phyloP scores from a whole-genome alignment of 2,329 filamentous ascomycete genomes.

The Sarocladium strictum region DNA sequence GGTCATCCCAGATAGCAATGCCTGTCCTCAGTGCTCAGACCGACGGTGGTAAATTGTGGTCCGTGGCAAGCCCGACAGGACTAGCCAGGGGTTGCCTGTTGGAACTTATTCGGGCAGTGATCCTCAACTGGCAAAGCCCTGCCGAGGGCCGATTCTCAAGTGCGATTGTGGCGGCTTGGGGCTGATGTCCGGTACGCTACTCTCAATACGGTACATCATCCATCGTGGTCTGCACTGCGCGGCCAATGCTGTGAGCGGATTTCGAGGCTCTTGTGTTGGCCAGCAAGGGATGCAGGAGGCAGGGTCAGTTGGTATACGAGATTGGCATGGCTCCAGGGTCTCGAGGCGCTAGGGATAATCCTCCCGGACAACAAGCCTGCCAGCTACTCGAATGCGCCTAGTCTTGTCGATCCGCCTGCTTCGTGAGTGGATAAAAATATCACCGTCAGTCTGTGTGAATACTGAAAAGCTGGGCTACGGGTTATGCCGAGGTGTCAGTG shows the following conservation, averaged over 20 bases:
- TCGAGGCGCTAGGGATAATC: slow-evolving; percentile 4
- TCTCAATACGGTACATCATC: neutral
- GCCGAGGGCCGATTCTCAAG: neutral
- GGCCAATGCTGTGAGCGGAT: neutral
- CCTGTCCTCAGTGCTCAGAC: neutral
- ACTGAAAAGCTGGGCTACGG: too few species aligned
- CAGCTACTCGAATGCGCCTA: neutral
- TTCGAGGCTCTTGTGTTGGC: neutral
- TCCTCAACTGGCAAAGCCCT: neutral
- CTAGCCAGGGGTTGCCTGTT: neutral
- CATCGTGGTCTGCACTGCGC: neutral
- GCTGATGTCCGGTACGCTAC: neutral
- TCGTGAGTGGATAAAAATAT: neutral
- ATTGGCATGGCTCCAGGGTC: neutral
- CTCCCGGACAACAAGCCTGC: neutral
- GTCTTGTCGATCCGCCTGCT: neutral
- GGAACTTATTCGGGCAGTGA: neutral
- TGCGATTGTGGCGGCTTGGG: neutral
- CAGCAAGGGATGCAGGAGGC: neutral
- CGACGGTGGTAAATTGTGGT: neutral
- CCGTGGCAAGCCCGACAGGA: neutral
- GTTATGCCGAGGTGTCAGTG: too few species aligned
- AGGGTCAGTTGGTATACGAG: slow-evolving; percentile 2
- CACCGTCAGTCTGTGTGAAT: neutral
- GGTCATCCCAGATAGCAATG: neutral